Base-by-base conservation (phyloP, 139 green algal genomes). In the Monoraphidium neglectum region DNA sequence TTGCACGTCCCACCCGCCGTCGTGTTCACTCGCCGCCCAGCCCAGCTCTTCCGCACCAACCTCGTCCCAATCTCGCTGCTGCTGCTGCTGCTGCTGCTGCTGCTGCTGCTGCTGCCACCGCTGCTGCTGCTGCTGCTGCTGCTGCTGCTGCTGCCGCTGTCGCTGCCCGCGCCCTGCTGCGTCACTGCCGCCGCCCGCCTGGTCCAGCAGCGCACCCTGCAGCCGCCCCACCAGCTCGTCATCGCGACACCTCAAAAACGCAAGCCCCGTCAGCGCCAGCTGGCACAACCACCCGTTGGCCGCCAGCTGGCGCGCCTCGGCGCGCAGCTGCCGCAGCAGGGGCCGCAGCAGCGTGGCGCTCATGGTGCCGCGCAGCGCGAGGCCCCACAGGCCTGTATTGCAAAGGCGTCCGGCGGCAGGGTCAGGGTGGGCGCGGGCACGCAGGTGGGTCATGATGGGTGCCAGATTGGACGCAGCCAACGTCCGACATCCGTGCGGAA, bases 61-160 rank as follows among this genome's bases (percentile, higher is more conserved):
- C n/a, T n/a, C n/a, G n/a, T n/a, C n/a, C n/a, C n/a, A n/a, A n/a
- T n/a, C n/a, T n/a, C 2, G 37, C 72, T 32, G 57, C 59, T 61
- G 43, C 59, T 28, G 35, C 16, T 38, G 56, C 24, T 40, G 70
- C 38, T 26, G 60, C 60, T 28, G 72, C 60, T 38, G 40, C 3
- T 21, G 28, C 37, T 30, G 59, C 56, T n/a, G 59, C 69, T 35
- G 69, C 33, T 36, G 53, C 49, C 35, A 51, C 8, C 5, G 5
- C 69, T 21, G 51, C 32, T 10, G 47, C 46, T 59, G 67, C 26
- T 66, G 54, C 56, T 32, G 35, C 56, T 46, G 70, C 70, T 49
- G 69, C 28, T 59, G 54, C 32, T 1, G 24, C 43, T 56, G 53
- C 24, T 74, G 56, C 70, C 37, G 70, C 35, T 64, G 56, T 4